These are phyloP conservation scores for Thelonectria blattea DNA, from an alignment of 2,329 filamentous ascomycete genomes.

Conservation along the genomic window DNA sequence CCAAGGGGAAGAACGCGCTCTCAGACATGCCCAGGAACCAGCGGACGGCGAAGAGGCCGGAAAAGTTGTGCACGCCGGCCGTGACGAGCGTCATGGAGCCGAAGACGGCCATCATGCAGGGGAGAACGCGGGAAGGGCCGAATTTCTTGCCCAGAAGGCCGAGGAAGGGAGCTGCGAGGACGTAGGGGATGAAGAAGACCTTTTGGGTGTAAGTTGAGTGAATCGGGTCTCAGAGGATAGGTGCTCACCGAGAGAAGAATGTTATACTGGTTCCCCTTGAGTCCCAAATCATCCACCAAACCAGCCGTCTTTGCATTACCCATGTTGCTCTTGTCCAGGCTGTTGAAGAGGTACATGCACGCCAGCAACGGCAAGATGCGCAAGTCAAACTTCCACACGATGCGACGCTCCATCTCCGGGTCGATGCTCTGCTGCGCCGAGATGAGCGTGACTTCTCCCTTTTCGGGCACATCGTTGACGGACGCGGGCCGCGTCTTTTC, in stretches of 20 bases:
- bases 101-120: constrained; percentile 74
- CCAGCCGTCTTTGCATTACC: constrained; percentile 18
- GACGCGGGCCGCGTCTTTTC: constrained; percentile 12
- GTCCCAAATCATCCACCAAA: constrained; percentile 11
- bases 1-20: constrained; percentile 60
- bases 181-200: constrained; percentile 78
- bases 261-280: constrained; percentile 20
- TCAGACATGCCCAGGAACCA: constrained; percentile 61
- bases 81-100: constrained; percentile 69
- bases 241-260: constrained; percentile 16
- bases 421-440: constrained; percentile 20
- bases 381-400: constrained; percentile 21
- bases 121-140: constrained; percentile 70
- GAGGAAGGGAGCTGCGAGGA: constrained; percentile 67
- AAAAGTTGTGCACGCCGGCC: constrained; percentile 57
- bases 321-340: constrained; percentile 23
- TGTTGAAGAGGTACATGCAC: constrained; percentile 22
- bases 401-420: constrained; percentile 9
- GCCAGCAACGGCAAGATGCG: constrained; percentile 17
- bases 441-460: constrained; percentile 16
- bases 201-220: not conserved
- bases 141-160: constrained; percentile 73
- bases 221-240: not conserved
- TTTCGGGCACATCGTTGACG: constrained; percentile 9
- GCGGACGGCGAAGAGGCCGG: constrained; percentile 56